A percentile compares a stretch with the other conserved stretches of the same genome.
phyloP scores from a whole-genome alignment of 163 green algal genomes.

The Dunaliella salina region DNA sequence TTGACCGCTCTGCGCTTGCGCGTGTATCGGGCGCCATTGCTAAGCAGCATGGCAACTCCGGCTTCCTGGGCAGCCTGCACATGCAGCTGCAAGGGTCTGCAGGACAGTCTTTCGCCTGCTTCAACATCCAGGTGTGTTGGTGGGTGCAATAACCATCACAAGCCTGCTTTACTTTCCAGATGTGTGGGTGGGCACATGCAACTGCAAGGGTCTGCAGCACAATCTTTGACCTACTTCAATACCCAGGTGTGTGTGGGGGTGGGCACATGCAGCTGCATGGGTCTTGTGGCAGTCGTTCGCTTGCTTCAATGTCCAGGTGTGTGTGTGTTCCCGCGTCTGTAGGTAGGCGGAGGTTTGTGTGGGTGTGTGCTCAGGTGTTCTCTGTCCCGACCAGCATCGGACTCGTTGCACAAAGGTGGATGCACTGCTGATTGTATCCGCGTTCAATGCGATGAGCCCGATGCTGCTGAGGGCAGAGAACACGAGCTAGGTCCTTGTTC shows the following conservation, averaged over 20 bases:
- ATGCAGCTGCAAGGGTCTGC: constrained; percentile 74
- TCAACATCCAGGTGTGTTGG: constrained; percentile 45
- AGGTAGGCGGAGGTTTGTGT: too few species aligned
- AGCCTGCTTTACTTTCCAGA: constrained; percentile 73
- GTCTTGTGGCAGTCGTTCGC: constrained; percentile 92
- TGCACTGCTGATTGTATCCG: too few species aligned
- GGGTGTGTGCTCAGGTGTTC: too few species aligned
- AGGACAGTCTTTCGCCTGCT: constrained; percentile 95
- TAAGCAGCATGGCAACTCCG: constrained; percentile 80
- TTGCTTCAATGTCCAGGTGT: constrained; percentile 66
- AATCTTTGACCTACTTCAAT: constrained; percentile 93
- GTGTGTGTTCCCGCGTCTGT: background rate
- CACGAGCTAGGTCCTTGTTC: too few species aligned
- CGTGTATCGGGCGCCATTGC: constrained; percentile 80
- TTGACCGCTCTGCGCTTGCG: constrained; percentile 73
- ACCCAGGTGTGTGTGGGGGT: constrained; percentile 33
- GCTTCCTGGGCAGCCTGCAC: constrained; percentile 71
- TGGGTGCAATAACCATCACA: too few species aligned
- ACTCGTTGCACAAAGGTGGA: too few species aligned
- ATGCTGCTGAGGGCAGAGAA: too few species aligned
- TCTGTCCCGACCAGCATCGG: too few species aligned
- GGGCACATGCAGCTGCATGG: constrained; percentile 68
- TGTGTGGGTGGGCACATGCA: constrained; percentile 51
- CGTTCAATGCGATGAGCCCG: too few species aligned
- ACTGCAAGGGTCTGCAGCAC: constrained; percentile 79